phyloP scores from a whole-genome alignment of 176 grass and related monocot species.

The Aegilops speltoides region DNA sequence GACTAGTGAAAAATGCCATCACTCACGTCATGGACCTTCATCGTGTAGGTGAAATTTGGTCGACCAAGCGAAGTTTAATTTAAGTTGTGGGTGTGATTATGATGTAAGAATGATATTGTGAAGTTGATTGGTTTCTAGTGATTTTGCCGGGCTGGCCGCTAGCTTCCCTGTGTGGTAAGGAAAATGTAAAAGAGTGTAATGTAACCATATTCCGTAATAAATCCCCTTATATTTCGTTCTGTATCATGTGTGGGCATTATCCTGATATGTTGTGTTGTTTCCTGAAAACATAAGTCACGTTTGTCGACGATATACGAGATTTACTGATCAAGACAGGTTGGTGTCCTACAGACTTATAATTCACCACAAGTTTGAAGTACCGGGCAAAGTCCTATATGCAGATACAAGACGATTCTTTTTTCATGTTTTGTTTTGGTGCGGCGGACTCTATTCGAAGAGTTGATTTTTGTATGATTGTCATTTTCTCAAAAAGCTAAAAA shows the following conservation, averaged over 20 bases:
- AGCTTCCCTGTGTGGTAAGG: neutral
- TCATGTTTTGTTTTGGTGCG: neutral
- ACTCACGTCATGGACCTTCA: neutral
- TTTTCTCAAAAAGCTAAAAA: no score
- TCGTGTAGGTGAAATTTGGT: neutral
- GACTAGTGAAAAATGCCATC: neutral
- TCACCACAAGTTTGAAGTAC: neutral
- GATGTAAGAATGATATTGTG: neutral
- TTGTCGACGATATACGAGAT: neutral
- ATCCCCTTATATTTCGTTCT: neutral
- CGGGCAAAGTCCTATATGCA: neutral
- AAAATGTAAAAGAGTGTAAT: neutral
- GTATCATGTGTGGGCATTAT: neutral
- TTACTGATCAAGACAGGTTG: neutral
- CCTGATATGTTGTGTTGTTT: neutral
- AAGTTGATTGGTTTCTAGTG: slow-evolving; percentile 9
- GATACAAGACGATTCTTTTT: neutral
- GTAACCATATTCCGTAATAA: slow-evolving; percentile 3
- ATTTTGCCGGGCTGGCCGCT: neutral
- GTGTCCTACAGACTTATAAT: neutral
- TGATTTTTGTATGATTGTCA: neutral
- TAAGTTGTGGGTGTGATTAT: neutral
- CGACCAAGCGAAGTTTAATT: neutral
- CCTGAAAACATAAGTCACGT: neutral
- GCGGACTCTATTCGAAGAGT: neutral